These are phyloP conservation scores for Eucalyptus pauciflora DNA, from an alignment of 345 rosid genomes.

Conservation along the genomic window DNA sequence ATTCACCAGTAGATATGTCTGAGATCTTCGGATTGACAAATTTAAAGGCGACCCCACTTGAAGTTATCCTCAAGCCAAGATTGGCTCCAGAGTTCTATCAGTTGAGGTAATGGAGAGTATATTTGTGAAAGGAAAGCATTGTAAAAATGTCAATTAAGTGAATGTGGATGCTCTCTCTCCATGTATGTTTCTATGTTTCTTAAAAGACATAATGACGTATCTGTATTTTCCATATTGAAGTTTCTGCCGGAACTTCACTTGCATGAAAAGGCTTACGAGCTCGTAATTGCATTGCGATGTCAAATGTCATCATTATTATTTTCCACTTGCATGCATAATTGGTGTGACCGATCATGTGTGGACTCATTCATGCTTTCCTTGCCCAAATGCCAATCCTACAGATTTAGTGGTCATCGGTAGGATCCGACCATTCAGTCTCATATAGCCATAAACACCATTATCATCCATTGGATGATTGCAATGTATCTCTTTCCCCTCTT, in stretches of 20 bases:
- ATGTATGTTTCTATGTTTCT: background rate
- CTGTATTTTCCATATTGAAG: background rate
- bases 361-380: background rate
- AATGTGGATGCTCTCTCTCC: background rate
- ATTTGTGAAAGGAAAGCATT: background rate
- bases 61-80: constrained; percentile 5
- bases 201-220: background rate
- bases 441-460: background rate
- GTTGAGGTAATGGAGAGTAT: background rate
- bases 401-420: background rate
- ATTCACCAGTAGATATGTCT: constrained; percentile 5
- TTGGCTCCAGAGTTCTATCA: background rate
- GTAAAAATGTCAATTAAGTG: background rate
- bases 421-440: background rate
- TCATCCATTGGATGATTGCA: background rate
- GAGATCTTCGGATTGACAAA: constrained; percentile 2
- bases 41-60: constrained; percentile 1
- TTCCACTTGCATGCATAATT: background rate
- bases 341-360: background rate
- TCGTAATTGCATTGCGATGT: background rate
- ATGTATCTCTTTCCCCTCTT: background rate
- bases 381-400: background rate
- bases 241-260: background rate
- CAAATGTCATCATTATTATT: background rate
- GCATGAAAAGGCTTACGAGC: background rate